phyloP scores from a whole-genome alignment of 177 flowering plant species.

The Tripterygium wilfordii region DNA sequence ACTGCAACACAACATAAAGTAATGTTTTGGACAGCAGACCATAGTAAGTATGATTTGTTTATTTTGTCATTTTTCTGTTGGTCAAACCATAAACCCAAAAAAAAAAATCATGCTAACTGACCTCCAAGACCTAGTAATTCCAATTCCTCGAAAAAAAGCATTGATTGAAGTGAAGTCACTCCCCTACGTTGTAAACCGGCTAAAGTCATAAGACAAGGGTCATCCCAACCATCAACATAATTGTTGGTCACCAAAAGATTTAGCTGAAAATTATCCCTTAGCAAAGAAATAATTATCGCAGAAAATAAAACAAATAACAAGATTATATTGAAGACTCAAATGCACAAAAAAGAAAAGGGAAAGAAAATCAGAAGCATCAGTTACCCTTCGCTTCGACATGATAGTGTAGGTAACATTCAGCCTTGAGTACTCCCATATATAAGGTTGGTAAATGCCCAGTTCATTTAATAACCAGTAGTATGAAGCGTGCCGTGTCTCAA shows the following conservation, averaged over 20 bases:
- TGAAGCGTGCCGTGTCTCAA: slow-evolving; percentile 98
- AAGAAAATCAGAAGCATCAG: too few relatives aligned
- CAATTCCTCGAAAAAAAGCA: slow-evolving; percentile 87
- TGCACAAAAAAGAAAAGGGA: too few relatives aligned
- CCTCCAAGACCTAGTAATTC: slow-evolving; percentile 99
- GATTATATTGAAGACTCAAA: too few relatives aligned
- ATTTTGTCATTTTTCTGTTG: too few relatives aligned
- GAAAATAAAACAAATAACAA: too few relatives aligned
- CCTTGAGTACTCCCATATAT: slow-evolving; percentile 98
- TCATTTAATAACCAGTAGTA: slow-evolving; percentile 92
- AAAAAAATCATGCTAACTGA: slow-evolving; percentile 17
- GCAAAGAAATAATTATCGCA: neutral
- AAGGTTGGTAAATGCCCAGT: slow-evolving; percentile 72
- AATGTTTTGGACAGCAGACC: slow-evolving; percentile 4
- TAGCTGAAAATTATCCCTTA: slow-evolving; percentile 41
- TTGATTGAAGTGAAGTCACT: slow-evolving; percentile 81
- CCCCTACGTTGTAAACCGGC: slow-evolving; percentile 96
- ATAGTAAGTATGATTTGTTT: slow-evolving; percentile 2
- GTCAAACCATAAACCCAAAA: neutral
- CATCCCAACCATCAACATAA: slow-evolving; percentile 99
- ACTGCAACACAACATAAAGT: slow-evolving; percentile 32
- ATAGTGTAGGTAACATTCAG: slow-evolving; percentile 87
- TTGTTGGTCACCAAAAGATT: slow-evolving; percentile 84
- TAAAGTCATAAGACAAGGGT: slow-evolving; percentile 94
- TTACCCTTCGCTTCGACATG: slow-evolving; percentile 96